These are phyloP conservation scores for Mollisiaceae sp. DNA, from an alignment of 2,329 filamentous ascomycete species.

Conservation along the genomic window DNA sequence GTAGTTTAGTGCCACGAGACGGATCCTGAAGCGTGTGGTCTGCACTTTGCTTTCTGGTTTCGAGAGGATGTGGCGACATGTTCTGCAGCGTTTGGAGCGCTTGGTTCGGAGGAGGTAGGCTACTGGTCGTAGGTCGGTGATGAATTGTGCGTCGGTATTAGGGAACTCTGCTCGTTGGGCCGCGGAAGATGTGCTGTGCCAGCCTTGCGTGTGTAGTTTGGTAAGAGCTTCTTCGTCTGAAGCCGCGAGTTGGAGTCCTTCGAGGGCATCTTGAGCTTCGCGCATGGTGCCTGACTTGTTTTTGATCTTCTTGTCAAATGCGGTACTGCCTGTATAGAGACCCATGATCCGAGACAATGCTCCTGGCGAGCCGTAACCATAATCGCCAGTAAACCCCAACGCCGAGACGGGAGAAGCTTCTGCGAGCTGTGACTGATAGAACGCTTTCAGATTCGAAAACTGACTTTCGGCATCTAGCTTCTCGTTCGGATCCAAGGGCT, in stretches of 20 bases:
- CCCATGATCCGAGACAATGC: conserved; percentile 90
- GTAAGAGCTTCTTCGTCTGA: conserved; percentile 64
- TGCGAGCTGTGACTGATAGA: conserved; percentile 81
- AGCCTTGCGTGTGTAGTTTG: conserved; percentile 62
- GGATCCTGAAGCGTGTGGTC: conserved; percentile 90
- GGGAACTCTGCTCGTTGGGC: conserved; percentile 59
- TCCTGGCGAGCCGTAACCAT: conserved; percentile 73
- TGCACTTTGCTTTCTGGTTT: conserved; percentile 92
- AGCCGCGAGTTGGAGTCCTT: conserved; percentile 68
- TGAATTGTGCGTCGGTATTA: conserved; percentile 58
- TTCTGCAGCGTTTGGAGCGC: conserved; percentile 88
- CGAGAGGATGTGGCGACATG: conserved; percentile 92
- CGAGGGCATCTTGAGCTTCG: conserved; percentile 72
- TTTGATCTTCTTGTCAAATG: conserved; percentile 68
- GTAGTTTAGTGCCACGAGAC: conserved; percentile 84
- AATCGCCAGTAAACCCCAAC: conserved; percentile 60
- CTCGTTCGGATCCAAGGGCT: conserved; percentile 43
- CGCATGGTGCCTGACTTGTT: conserved; percentile 76
- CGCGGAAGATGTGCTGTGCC: conserved; percentile 64
- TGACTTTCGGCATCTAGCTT: conserved; percentile 67
- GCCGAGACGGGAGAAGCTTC: conserved; percentile 59
- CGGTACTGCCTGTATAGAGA: conserved; percentile 73
- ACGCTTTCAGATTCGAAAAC: conserved; percentile 75
- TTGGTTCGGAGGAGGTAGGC: conserved; percentile 87
- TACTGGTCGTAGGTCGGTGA: conserved; percentile 78